These are phyloP conservation scores for Fraxinus anomala DNA, from an alignment of 257 asterid genomes.

Conservation along the genomic window DNA sequence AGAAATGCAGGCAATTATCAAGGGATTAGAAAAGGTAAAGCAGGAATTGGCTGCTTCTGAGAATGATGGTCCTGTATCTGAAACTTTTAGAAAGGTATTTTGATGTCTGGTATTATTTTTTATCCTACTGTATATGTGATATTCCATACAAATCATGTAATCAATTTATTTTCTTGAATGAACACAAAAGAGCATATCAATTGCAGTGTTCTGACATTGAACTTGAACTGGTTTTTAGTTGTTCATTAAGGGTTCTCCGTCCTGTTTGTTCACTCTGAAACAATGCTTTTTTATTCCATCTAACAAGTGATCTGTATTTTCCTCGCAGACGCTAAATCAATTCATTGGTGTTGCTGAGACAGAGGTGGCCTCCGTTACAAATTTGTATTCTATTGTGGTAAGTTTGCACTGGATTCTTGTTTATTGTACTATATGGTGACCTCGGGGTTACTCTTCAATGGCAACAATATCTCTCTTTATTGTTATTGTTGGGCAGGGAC, in stretches of 20 bases:
- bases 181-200: background rate
- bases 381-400: slow-evolving; percentile 88
- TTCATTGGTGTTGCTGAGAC: slow-evolving; percentile 77
- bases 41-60: slow-evolving; percentile 86
- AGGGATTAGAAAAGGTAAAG: slow-evolving; percentile 93
- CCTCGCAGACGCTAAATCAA: slow-evolving; percentile 74
- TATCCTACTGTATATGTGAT: slow-evolving; percentile 18
- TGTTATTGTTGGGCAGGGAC: slow-evolving; percentile 65
- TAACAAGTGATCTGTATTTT: slow-evolving; percentile 20
- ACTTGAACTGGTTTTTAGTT: background rate
- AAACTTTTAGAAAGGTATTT: slow-evolving; percentile 77
- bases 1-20: slow-evolving; percentile 99
- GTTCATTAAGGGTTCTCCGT: background rate
- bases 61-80: slow-evolving; percentile 96
- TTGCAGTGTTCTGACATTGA: background rate
- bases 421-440: slow-evolving; percentile 7
- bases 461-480: slow-evolving; percentile 12
- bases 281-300: slow-evolving; percentile 9
- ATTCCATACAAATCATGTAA: background rate
- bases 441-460: slow-evolving; percentile 14
- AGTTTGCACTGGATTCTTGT: slow-evolving; percentile 29
- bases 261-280: slow-evolving; percentile 13
- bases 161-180: slow-evolving; percentile 3
- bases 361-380: slow-evolving; percentile 71
- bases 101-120: slow-evolving; percentile 17